Evolutionary conservation across 371 early-diverging fungal species (phyloP), one percentile per base, ranked within the genome.

Genomic region (Batkoa obscura): DNA sequence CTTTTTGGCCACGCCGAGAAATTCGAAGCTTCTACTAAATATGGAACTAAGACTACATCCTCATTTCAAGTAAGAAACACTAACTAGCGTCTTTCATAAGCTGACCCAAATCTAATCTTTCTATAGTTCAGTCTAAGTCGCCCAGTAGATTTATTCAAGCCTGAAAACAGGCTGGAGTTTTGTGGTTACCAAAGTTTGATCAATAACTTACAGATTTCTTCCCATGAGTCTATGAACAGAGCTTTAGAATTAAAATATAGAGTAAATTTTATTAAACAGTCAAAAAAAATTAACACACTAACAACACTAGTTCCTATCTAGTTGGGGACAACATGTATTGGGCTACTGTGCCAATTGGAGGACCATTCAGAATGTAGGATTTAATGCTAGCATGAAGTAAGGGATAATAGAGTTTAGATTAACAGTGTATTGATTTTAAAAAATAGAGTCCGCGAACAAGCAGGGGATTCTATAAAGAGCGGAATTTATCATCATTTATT

Each of bases 401-500:
- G 23, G 23, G 23, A 23, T 23, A 23, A 23, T 23, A 23, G 23
- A 23, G 23, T 23, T 23, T 23, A 23, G 23, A 23, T 23, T 23
- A 23, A 23, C 23, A 23, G 23, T 23, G 23, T 23, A 23, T 23
- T 23, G 23, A 23, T 23, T 23, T 23, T 23, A 23, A 23, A 23
- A 23, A 23, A 23, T 66, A 88, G 88, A 60, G 75, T 93, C 55
- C 84, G 95, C 33, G 66, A 80, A 38, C 84, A 90, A 59, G 92
- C 84, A 13, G 94, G 93, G 0, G 84, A 94, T 64, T 71, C 84
- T 15, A 66, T 94, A 37, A 94, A 94, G 63, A 84, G 90, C 2
- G 72, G 88, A 0, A 53, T 93, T 41, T 64, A 68, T 2, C 83
- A 90, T 67, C 65, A 71, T 35, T 76, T 80, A 61, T 59, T 74